phyloP scores from a whole-genome alignment of 208 protist genomes.

The Endotrypanum monterogeii region DNA sequence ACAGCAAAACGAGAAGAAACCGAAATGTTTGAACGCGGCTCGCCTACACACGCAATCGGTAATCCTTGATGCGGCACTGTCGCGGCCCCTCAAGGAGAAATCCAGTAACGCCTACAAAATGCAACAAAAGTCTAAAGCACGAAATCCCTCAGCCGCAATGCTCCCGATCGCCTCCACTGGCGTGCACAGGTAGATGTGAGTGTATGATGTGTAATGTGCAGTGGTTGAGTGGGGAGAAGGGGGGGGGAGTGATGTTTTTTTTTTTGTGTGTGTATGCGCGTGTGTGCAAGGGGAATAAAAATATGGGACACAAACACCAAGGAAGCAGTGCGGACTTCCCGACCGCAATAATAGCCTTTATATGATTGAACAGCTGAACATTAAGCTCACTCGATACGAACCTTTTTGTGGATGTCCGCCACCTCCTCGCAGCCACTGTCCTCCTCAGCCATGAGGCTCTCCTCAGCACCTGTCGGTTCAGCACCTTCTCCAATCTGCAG shows the following conservation, averaged over 20 bases:
- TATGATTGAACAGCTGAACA: neutral
- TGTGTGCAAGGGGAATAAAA: neutral
- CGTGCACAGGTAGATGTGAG: too few species aligned
- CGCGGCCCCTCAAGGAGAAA: too few species aligned
- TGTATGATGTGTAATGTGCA: too few species aligned
- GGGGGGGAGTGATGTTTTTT: too few species aligned
- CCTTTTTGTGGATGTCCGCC: conserved; percentile 33
- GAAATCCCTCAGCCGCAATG: too few species aligned
- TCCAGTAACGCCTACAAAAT: too few species aligned
- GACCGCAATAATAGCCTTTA: neutral
- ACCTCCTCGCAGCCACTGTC: conserved; percentile 24
- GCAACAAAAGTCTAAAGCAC: too few species aligned
- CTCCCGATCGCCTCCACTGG: too few species aligned
- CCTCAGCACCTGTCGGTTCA: conserved; percentile 11
- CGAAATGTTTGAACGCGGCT: too few species aligned
- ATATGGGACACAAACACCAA: neutral
- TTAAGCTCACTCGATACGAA: conserved; percentile 28
- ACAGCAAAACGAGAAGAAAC: neutral
- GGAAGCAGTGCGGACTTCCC: conserved; percentile 1
- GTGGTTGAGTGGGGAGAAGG: too few species aligned
- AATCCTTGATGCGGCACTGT: too few species aligned
- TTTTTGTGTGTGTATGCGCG: neutral
- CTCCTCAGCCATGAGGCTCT: conserved; percentile 18
- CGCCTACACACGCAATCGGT: too few species aligned
- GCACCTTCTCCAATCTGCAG: conserved; percentile 69